Evolutionary conservation across 2,329 filamentous ascomycete species (phyloP), one percentile per base, ranked within the genome.

Genomic region (Ophiostoma montium): DNA sequence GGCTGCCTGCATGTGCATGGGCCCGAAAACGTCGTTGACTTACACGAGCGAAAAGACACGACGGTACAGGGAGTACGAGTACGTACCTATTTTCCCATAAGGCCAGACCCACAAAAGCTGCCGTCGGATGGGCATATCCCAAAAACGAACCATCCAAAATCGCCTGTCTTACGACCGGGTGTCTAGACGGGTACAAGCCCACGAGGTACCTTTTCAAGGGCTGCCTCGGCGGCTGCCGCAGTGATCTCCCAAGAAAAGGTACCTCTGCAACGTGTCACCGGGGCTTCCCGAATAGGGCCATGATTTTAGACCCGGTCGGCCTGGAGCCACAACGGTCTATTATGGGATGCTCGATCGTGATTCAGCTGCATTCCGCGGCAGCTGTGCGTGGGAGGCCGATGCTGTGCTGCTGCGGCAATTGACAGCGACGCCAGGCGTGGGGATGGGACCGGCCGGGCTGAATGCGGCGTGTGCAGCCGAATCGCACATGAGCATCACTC

Each of bases 111-210:
- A 51, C 32, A 45, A 31, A 35, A 27, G 35, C 19, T 27, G 41
- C 13, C 35, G 46, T 23, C 35, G 23, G 35, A 46, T 49, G 50
- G 50, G 46, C 50, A 51, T 49, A 49, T 51, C 27, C 35, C 50
- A 51, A 51, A 51, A 51, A 36, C 50, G 50, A 51, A 51, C 46
- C 50, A 51, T 38, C 33, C 31, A 41, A 42, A 48, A 46, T 49
- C 50, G 33, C 41, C 46, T 27, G 50, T 51, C 50, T 51, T 51
- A 51, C 50, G 50, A 51, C 48, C 35, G 27, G 35, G 35, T 27
- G 35, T 18, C 50, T 48, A 43, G 50, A 49, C 45, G 31, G 30
- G 46, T 46, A 46, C 46, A 16, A 16, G 13, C 19, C 21, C 15
- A 5, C 1, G 35, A 11, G 33, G 6, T 10, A 13, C 10, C 11